A percentile compares a stretch with the other conserved stretches of the same genome.
phyloP scores from a whole-genome alignment of 2,329 filamentous ascomycete genomes.

The Zymoseptoria ardabiliae region DNA sequence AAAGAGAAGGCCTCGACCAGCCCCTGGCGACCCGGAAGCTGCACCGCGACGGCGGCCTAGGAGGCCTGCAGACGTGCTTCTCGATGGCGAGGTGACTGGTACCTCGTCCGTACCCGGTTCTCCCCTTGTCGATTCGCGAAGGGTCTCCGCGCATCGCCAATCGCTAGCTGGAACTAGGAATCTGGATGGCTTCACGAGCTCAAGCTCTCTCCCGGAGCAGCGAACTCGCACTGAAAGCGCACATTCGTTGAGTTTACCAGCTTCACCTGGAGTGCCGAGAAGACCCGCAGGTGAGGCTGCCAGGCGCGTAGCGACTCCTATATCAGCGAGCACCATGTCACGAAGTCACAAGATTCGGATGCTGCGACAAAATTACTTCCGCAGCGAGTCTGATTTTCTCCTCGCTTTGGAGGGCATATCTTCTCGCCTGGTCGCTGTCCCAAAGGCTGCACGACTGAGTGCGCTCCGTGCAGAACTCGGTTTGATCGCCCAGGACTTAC shows the following conservation, averaged over 20 bases:
- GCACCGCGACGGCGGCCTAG: constrained; percentile 26
- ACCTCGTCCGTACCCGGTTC: constrained; percentile 5
- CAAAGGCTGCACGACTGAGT: constrained; percentile 73
- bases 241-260: constrained; percentile 18
- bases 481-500: constrained; percentile 71
- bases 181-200: constrained; percentile 25
- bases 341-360: constrained; percentile 61
- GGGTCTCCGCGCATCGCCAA: constrained; percentile 16
- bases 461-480: constrained; percentile 74
- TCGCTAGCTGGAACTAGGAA: constrained; percentile 27
- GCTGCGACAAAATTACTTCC: constrained; percentile 73
- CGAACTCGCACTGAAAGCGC: constrained; percentile 12
- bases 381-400: constrained; percentile 72
- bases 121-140: constrained; percentile 4
- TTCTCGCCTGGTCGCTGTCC: constrained; percentile 73
- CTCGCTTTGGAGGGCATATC: constrained; percentile 77
- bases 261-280: constrained; percentile 36
- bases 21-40: constrained; percentile 21
- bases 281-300: constrained; percentile 29
- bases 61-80: constrained; percentile 27
- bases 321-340: constrained; percentile 57
- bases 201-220: constrained; percentile 29
- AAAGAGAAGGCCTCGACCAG: constrained; percentile 37
- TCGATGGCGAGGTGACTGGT: constrained; percentile 11
- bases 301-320: constrained; percentile 44